Base-by-base conservation (phyloP, 148 eudicot genomes). In the Nepenthes mirabilis region DNA sequence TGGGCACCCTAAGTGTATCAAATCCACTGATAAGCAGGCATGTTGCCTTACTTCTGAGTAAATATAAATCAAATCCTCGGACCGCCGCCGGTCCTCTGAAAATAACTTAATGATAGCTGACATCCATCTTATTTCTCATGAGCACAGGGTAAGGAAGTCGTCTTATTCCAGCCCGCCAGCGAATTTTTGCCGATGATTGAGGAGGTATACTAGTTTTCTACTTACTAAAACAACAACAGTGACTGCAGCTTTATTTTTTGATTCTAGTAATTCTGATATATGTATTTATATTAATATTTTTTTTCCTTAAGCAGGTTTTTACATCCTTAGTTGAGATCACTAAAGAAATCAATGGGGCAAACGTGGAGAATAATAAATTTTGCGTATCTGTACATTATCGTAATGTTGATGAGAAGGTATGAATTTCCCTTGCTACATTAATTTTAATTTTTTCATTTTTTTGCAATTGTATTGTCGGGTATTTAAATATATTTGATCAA, bases 321-420 rank as follows among this genome's bases (percentile, higher is more conserved):
- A 71, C 74, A 64, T 82, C 91, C 47, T 89, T 93, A 55, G 65
- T 93, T 13, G 83, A 84, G 79, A 73, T 59, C 14, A 82, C 95
- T 5, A 76, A 79, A 67, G 84, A 79, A 23, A 84, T 94, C 33
- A 47, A 57, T 13, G 99, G 99, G 47, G 79, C 95, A 52, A 80
- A 64, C 14, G 95, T 94, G 60, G 97, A 94, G 79, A 81, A 89
- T 78, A 89, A 94, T 60, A 94, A 86, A 71, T 94, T 94, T 66
- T 89, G 97, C 65, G 81, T 89, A 56, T 89, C 99, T 23, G 97
- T 94, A 36, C 99, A 94, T 74, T 94, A 89, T 50, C 95, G 99
- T 47, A 89, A 86, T 63, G 99, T 94, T 37, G 90, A 89, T 48
- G 95, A 89, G 78, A 76, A 86, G 96, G 98, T 88, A 70, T 34